Evolutionary conservation across 2,329 filamentous ascomycete genomes (phyloP).

Genomic region (Xylaria sp.): DNA sequence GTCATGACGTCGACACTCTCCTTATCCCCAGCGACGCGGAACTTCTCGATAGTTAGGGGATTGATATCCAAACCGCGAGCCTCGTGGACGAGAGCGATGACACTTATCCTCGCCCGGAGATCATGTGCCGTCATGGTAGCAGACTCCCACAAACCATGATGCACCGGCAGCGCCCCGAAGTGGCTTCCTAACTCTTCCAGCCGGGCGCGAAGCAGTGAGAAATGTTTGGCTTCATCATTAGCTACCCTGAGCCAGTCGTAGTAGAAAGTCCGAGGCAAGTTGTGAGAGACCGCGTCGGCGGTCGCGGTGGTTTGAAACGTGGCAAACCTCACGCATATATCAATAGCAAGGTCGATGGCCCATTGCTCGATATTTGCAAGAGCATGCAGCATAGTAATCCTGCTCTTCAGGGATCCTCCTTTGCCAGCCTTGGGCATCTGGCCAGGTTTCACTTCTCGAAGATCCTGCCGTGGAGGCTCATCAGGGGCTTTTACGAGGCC

Average conservation of each 20-base stretch:
- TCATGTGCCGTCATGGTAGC: slow-evolving; percentile 56
- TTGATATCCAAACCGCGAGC: slow-evolving; percentile 59
- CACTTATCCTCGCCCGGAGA: slow-evolving; percentile 57
- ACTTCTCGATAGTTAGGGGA: slow-evolving; percentile 59
- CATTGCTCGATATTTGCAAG: slow-evolving; percentile 60
- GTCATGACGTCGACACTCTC: slow-evolving; percentile 56
- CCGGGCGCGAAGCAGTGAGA: slow-evolving; percentile 56
- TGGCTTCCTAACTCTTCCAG: slow-evolving; percentile 57
- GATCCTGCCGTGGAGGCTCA: slow-evolving; percentile 54
- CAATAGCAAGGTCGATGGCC: slow-evolving; percentile 59
- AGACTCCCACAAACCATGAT: slow-evolving; percentile 58
- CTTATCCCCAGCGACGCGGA: slow-evolving; percentile 53
- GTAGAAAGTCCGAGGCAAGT: slow-evolving; percentile 56
- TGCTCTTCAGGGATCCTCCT: slow-evolving; percentile 56
- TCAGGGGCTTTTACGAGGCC: slow-evolving; percentile 52
- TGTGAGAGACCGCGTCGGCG: slow-evolving; percentile 40
- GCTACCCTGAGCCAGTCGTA: slow-evolving; percentile 61
- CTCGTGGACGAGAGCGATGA: slow-evolving; percentile 60
- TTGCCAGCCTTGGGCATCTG: slow-evolving; percentile 54
- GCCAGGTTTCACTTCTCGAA: slow-evolving; percentile 52
- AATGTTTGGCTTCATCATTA: slow-evolving; percentile 60
- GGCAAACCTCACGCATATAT: slow-evolving; percentile 59
- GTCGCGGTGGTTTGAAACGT: slow-evolving; percentile 52
- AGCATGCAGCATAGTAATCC: slow-evolving; percentile 58
- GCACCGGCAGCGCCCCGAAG: slow-evolving; percentile 58